Evolutionary conservation across 228 moss, liverwort and hornwort genomes (phyloP), one percentile per base, ranked within the genome.

Genomic region (Sphagnum fallax): DNA sequence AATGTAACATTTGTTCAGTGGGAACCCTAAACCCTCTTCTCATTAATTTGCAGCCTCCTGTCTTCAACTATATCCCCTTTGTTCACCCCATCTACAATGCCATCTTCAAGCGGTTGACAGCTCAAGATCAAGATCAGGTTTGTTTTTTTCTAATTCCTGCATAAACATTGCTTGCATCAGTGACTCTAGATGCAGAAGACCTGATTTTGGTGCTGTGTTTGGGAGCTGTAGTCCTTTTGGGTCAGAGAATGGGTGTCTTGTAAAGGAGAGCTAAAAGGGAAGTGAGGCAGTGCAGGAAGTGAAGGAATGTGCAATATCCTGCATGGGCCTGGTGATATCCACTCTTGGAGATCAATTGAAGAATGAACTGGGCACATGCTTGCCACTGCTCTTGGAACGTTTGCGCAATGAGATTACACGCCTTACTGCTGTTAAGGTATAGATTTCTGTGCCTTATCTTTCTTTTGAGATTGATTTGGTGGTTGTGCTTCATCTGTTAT

Each of bases 101-200:
- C 48, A 93, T 98, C 71, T 90, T 94, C 66, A 94, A 94, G 81
- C 89, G 98, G 53, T 81, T 98, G 86, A 98, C 98, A 12, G 98
- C 98, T 77, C 98, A 98, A 84, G 98, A 98, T 81, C 98, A 98
- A 81, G 98, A 98, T 75, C 98, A 98, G 98, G 98, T 98, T 70
- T 73, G 81, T 77, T 7, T 65, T 62, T 71, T 67, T 60, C 70
- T 55, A 32, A 32, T 32, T 32, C 32, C 32, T 32, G 32, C 32
- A 32, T 32, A 32, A 32, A 32, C 32, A 32, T 32, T 32, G 32
- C 32, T 32, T 32, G 32, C 32, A 32, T 32, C 32, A 32, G 32
- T 32, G 32, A 3, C 32, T 32, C 2, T 32, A 32, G 32, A 32
- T 32, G 32, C 32, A 32, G 32, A 32, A 32, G 32, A 32, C 32